These are phyloP conservation scores for Aspergillus mulundensis DNA, from an alignment of 495 filamentous ascomycete genomes.

Conservation along the genomic window DNA sequence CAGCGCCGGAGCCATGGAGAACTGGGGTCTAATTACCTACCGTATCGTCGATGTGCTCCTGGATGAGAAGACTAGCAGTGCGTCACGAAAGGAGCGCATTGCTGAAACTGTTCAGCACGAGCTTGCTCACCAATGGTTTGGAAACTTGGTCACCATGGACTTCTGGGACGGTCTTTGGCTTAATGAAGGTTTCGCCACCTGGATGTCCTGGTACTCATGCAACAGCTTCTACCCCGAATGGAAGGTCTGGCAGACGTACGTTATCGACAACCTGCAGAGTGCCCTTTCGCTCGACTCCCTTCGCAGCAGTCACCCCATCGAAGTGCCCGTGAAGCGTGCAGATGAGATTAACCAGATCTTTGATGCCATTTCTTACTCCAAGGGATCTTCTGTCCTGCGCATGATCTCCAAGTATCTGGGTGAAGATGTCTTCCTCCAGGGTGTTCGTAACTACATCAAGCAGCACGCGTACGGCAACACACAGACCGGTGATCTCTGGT, in stretches of 20 bases:
- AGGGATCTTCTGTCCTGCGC: conserved; percentile 90
- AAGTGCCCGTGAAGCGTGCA: conserved; percentile 91
- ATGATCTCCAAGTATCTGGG: conserved; percentile 97
- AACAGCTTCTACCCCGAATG: conserved; percentile 88
- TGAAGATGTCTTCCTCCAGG: conserved; percentile 90
- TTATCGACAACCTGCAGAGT: conserved; percentile 83
- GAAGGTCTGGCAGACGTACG: conserved; percentile 98
- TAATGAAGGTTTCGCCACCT: conserved; percentile 97
- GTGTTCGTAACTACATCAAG: conserved; percentile 86
- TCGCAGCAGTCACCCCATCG: conserved; percentile 92
- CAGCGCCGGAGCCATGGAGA: conserved; percentile 94
- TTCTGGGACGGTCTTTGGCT: conserved; percentile 99
- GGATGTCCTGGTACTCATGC: conserved; percentile 64
- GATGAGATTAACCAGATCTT: conserved; percentile 99
- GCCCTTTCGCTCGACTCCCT: conserved; percentile 86
- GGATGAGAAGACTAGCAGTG: conserved; percentile 86
- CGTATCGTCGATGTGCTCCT: conserved; percentile 86
- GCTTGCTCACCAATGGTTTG: conserved; percentile 98
- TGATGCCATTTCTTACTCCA: conserved; percentile 95
- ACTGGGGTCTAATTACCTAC: conserved; percentile 97
- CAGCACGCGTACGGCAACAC: conserved; percentile 81
- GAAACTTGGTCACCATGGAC: conserved; percentile 98
- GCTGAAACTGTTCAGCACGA: conserved; percentile 96
- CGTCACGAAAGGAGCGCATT: conserved; percentile 88
- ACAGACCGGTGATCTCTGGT: conserved; percentile 85